These are phyloP conservation scores for Podospora pseudocomata DNA, from an alignment of 495 filamentous ascomycete species.

Conservation along the genomic window DNA sequence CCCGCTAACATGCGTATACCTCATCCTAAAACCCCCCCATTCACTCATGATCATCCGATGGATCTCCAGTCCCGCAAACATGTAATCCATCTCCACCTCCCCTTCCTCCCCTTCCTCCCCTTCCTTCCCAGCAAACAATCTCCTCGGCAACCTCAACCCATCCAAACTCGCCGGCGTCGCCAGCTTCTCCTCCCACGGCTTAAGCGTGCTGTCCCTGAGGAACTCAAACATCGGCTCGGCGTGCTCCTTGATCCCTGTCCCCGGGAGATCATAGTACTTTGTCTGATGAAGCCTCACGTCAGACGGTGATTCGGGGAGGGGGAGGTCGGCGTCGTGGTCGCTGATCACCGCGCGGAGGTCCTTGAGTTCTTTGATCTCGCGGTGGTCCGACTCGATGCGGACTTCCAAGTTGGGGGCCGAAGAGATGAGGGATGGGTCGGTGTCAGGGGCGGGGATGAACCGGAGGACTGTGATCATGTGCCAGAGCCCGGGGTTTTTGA, in stretches of 20 bases:
- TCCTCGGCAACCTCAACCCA: slow-evolving; percentile 36
- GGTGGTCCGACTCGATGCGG: slow-evolving; percentile 30
- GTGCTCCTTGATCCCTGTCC: slow-evolving; percentile 14
- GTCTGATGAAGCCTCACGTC: slow-evolving; percentile 42
- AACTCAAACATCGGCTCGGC: slow-evolving; percentile 35
- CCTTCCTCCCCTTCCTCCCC: background rate
- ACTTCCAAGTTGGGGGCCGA: slow-evolving; percentile 38
- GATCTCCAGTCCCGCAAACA: slow-evolving; percentile 45
- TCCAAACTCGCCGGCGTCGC: slow-evolving; percentile 34
- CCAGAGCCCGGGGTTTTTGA: slow-evolving; percentile 23
- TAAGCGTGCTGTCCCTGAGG: slow-evolving; percentile 35
- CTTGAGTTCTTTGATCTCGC: slow-evolving; percentile 22
- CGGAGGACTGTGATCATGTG: slow-evolving; percentile 27
- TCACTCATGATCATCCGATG: slow-evolving; percentile 34
- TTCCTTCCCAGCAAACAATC: slow-evolving; percentile 19
- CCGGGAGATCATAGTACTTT: slow-evolving; percentile 28
- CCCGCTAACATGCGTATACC: slow-evolving; percentile 44
- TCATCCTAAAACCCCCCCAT: slow-evolving; percentile 37
- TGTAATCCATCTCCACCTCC: slow-evolving; percentile 39
- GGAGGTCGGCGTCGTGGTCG: slow-evolving; percentile 23
- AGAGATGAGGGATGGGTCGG: slow-evolving; percentile 2
- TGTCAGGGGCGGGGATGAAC: slow-evolving; percentile 28
- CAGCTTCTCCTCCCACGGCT: slow-evolving; percentile 33
- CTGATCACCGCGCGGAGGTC: slow-evolving; percentile 24
- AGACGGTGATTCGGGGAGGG: slow-evolving; percentile 36